Evolutionary conservation across 2,329 filamentous ascomycete genomes (phyloP), one percentile per base, ranked within the genome.

Genomic region (Aspergillus sp.): DNA sequence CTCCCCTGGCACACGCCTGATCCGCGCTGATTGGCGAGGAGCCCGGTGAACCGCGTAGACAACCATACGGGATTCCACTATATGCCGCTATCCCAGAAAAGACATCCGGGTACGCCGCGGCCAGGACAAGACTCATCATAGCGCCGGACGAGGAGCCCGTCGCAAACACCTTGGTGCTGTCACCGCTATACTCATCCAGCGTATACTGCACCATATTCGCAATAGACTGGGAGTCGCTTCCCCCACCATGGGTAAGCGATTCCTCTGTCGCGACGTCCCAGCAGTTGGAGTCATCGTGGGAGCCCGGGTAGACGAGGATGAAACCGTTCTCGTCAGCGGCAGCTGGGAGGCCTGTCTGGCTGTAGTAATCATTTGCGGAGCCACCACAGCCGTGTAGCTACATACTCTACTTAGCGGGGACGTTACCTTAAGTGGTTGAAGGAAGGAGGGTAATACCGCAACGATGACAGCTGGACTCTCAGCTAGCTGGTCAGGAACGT

Each of bases 311-410:
- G 19, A 58, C 55, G 2, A 52, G 15, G 19, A 58, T 58, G 15
- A 58, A 55, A 21, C 52, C 52, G 31, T 55, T 17, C 14, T 45
- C 45, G 21, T 58, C 56, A 27, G 56, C 45, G 1, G 56, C 45
- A 3, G 51, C 15, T 3, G 51, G 46, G 19, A 58, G 46, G 27
- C 9, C 35, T 17, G 31, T 21, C 8, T 25, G 4, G n/a, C 21
- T 21, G 46, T 55, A 58, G 56, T 58, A 58, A 39, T 19, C 23
- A 5, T 4, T 14, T 33, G 56, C 56, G 6, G 51, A 44, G 37
- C 52, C 46, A 19, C 55, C 46, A 23, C 56, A 58, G 40, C 56
- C 56, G 21, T 58, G 56, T 9, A 58, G 56, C 56, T 58, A 31
- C 23, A 25, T 25, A 7, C 0, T 31, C 3, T 31, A 31, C 27